Conservation (phyloP, 129 eudicot species). For the Flaveria brownii region DNA sequence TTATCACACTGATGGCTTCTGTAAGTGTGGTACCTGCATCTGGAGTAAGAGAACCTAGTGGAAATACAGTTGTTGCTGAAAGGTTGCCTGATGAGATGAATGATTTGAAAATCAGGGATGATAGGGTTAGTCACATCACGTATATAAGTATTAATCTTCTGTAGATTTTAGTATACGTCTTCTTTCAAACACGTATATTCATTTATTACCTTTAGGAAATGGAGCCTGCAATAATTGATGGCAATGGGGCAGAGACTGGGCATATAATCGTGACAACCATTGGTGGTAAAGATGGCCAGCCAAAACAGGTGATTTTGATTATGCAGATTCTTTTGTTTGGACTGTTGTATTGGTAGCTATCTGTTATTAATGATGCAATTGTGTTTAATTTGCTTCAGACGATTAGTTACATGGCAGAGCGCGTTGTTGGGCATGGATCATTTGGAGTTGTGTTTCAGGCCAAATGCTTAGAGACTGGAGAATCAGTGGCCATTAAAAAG, state of each 20-base stretch:
- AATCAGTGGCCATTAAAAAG: conserved; percentile 85
- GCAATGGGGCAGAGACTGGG: conserved; percentile 92
- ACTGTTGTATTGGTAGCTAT: not conserved
- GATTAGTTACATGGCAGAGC: conserved; percentile 95
- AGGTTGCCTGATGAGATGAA: conserved; percentile 79
- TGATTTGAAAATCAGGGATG: conserved; percentile 80
- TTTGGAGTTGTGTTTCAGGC: conserved; percentile 98
- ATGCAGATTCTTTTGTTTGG: not conserved
- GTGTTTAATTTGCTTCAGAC: conserved; percentile 49
- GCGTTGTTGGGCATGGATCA: conserved; percentile 89
- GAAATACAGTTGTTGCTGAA: conserved; percentile 48
- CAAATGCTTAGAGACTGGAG: conserved; percentile 88
- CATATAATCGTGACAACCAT: conserved; percentile 94
- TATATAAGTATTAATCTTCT: not conserved
- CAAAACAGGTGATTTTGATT: conserved; percentile 65
- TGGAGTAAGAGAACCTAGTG: conserved; percentile 59
- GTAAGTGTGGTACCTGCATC: conserved; percentile 52
- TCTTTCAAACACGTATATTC: not conserved
- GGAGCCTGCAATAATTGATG: conserved; percentile 81
- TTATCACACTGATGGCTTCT: conserved; percentile 54
- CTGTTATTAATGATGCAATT: conserved; percentile 2
- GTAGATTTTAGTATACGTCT: not conserved
- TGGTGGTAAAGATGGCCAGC: conserved; percentile 92
- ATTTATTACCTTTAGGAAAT: conserved; percentile 53
- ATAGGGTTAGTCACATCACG: conserved; percentile 49